Percentiles rank a stretch among this genome's conserved stretches.
Evolutionary conservation across 116 monocot genomes (phyloP).

Genomic region (Zostera marina): DNA sequence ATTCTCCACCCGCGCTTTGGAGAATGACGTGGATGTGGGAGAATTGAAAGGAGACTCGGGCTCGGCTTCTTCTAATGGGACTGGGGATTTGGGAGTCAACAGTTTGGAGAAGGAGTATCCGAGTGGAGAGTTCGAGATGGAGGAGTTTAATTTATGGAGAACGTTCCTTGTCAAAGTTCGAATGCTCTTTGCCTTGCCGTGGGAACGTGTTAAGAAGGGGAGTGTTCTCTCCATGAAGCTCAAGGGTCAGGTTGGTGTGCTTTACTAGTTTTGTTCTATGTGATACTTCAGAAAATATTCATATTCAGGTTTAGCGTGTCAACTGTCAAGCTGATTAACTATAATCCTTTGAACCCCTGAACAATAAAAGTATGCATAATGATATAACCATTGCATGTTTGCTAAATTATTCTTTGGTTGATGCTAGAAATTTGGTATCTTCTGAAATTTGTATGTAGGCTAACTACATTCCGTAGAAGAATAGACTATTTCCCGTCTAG

Average conservation of each 20-base stretch:
- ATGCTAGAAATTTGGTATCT: no score
- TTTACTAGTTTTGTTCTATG: neutral
- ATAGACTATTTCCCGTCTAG: no score
- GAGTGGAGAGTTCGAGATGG: slow-evolving; percentile 59
- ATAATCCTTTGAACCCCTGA: no score
- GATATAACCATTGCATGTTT: no score
- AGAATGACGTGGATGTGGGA: slow-evolving; percentile 9
- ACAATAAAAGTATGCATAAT: no score
- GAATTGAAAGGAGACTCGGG: slow-evolving; percentile 3
- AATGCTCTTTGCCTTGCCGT: slow-evolving; percentile 74
- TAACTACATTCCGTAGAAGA: no score
- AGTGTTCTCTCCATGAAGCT: slow-evolving; percentile 82
- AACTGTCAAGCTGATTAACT: no score
- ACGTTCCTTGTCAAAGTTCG: slow-evolving; percentile 43
- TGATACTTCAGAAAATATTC: neutral
- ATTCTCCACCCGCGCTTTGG: slow-evolving; percentile 16
- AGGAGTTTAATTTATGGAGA: slow-evolving; percentile 45
- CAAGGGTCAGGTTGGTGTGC: slow-evolving; percentile 36
- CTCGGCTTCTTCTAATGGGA: neutral
- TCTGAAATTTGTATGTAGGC: no score
- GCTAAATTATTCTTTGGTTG: no score
- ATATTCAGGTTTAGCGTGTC: no score
- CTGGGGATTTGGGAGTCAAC: neutral
- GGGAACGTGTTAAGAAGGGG: slow-evolving; percentile 83
- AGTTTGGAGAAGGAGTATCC: slow-evolving; percentile 29